These are phyloP conservation scores for Saccharomyces hybrid DNA, from an alignment of 1,139 yeast species.

Conservation along the genomic window DNA sequence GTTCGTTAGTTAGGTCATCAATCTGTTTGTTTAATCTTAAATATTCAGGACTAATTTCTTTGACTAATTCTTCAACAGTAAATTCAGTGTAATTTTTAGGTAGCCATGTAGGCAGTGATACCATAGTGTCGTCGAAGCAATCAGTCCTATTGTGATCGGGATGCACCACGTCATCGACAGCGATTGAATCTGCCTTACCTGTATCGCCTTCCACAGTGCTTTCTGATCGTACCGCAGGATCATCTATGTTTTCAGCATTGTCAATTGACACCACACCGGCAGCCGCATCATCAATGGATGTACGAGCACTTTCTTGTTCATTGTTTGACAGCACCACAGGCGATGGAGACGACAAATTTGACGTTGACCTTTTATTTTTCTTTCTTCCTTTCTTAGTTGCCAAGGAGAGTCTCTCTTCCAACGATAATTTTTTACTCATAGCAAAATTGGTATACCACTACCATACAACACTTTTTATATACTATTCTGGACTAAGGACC, in stretches of 20 bases:
- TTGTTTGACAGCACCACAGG: slow-evolving; percentile 7
- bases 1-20: slow-evolving; percentile 9
- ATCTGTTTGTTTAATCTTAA: slow-evolving; percentile 6
- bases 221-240: neutral
- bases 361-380: slow-evolving; percentile 21
- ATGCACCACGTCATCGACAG: neutral
- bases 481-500: neutral
- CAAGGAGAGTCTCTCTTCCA: slow-evolving; percentile 73
- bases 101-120: slow-evolving; percentile 9
- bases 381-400: slow-evolving; percentile 50
- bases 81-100: slow-evolving; percentile 17
- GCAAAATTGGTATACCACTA: neutral
- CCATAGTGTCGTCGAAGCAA: neutral
- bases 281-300: neutral
- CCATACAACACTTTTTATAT: neutral
- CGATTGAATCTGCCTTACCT: neutral
- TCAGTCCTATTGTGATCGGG: neutral
- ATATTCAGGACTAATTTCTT: slow-evolving; percentile 11
- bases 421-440: slow-evolving; percentile 40
- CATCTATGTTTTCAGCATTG: neutral
- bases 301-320: neutral
- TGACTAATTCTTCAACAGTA: slow-evolving; percentile 16
- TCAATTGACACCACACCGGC: neutral
- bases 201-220: neutral
- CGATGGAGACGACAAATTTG: neutral